Percentiles rank a stretch among this genome's conserved stretches.
phyloP scores from a whole-genome alignment of 345 rosid genomes.

The Linum usitatissimum region DNA sequence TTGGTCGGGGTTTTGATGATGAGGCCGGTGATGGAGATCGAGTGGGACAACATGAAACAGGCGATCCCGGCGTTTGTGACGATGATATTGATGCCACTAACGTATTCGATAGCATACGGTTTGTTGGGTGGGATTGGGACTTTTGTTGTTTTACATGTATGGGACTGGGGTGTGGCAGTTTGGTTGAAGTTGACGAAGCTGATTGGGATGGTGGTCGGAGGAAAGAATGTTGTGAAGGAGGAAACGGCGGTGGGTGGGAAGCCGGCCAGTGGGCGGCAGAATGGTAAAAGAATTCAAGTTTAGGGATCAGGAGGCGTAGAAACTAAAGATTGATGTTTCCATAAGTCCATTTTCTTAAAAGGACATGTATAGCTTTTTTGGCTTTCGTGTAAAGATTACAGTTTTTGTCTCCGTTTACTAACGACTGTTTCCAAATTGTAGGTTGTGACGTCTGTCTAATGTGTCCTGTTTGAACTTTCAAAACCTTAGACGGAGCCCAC shows the following conservation, averaged over 20 bases:
- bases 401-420: too few species aligned
- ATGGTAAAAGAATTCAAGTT: background rate
- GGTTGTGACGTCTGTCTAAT: too few species aligned
- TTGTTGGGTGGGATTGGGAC: slow-evolving; percentile 81
- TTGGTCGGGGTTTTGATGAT: slow-evolving; percentile 95
- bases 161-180: slow-evolving; percentile 56
- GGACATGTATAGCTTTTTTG: background rate
- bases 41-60: slow-evolving; percentile 81
- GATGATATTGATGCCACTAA: slow-evolving; percentile 68
- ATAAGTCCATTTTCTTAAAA: background rate
- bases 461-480: too few species aligned
- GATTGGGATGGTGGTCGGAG: slow-evolving; percentile 10
- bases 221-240: background rate
- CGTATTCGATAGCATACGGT: slow-evolving; percentile 92
- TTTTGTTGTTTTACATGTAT: slow-evolving; percentile 46
- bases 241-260: slow-evolving; percentile 4
- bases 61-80: slow-evolving; percentile 90
- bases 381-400: too few species aligned
- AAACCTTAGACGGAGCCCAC: too few species aligned
- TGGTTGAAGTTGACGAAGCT: slow-evolving; percentile 34
- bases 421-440: too few species aligned
- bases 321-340: background rate
- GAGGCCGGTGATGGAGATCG: slow-evolving; percentile 74
- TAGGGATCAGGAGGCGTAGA: background rate
- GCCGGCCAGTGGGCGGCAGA: background rate